Base-by-base conservation (phyloP, 2,329 filamentous ascomycete genomes). In the Arthrobotrys megalospora region DNA sequence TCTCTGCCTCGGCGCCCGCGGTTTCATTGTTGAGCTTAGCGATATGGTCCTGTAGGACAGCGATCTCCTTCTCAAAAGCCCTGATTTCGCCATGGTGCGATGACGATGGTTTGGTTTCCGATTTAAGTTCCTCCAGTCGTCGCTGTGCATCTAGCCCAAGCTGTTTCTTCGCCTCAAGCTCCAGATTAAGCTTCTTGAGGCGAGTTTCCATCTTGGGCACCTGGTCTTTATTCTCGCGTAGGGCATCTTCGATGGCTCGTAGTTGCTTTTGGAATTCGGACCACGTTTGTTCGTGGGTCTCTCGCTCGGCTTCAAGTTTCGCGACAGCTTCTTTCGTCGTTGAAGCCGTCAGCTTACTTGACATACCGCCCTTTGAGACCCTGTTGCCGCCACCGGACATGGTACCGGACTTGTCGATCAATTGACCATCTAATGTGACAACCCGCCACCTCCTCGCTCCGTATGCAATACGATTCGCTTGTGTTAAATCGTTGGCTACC, bases 381-480 rank as follows among this genome's bases (percentile, higher is more conserved):
- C 93, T 92, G 53, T 90, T 95, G 71, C 96, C 96, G 87, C 96
- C 96, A 87, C 96, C 96, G 75, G 93, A 97, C 96, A 99, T 98
- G 41, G 96, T 98, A 87, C 96, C 96, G 0, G 95, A 97, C 84
- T 96, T 96, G 86, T 99, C 96, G 81, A 99, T 98, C 65, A 99
- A 88, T 84, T 97, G 94, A 60, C 96, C 96, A 78, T 94, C 93
- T 1, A 99, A 89, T 0, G 96, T 99, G 47, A 99, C 96, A 2
- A 99, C 96, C 80, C 96, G 91, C 96, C 96, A 99, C 84, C 96
- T 88, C 86, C 91, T 93, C 53, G 93, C 93, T 48, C 96, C 95
- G 82, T 98, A 99, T 6, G 96, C 96, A 80, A 99, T 97, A 55
- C 96, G 91, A 85, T 98, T 97, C 1, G 96, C 96, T 84, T 99